These are phyloP conservation scores for Eucalyptus viminalis DNA, from an alignment of 345 rosid species.

Conservation along the genomic window DNA sequence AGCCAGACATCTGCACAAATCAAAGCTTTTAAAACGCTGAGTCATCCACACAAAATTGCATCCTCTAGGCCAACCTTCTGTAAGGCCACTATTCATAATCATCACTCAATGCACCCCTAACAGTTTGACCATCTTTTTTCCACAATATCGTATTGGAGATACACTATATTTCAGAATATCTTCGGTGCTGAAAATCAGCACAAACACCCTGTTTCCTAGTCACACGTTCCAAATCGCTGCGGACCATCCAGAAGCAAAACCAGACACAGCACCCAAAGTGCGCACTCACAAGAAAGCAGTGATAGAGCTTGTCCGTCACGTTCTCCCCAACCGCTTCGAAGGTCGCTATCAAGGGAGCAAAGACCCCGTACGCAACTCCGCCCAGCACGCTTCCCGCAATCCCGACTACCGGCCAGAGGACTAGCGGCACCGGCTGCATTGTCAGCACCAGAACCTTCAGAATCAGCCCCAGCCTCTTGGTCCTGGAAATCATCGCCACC, in stretches of 20 bases:
- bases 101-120: neutral
- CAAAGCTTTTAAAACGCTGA: neutral
- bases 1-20: too few relatives aligned
- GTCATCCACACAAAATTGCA: neutral
- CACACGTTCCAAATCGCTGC: neutral
- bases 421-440: constrained; percentile 47
- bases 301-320: constrained; percentile 54
- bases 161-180: neutral
- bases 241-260: neutral
- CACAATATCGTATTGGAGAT: too few relatives aligned
- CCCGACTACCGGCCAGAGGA: constrained; percentile 61
- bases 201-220: neutral
- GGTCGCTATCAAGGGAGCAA: constrained; percentile 66
- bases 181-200: neutral
- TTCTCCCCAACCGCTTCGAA: constrained; percentile 61
- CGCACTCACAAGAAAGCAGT: constrained; percentile 50
- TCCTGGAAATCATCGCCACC: constrained; percentile 13
- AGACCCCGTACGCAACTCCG: constrained; percentile 62
- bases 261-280: neutral
- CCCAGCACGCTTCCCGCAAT: constrained; percentile 60
- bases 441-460: constrained; percentile 49
- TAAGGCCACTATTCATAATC: neutral
- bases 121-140: neutral
- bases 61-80: neutral
- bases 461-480: constrained; percentile 60